Base-by-base conservation (phyloP, 306 rosid species). In the Bauhinia variegata region DNA sequence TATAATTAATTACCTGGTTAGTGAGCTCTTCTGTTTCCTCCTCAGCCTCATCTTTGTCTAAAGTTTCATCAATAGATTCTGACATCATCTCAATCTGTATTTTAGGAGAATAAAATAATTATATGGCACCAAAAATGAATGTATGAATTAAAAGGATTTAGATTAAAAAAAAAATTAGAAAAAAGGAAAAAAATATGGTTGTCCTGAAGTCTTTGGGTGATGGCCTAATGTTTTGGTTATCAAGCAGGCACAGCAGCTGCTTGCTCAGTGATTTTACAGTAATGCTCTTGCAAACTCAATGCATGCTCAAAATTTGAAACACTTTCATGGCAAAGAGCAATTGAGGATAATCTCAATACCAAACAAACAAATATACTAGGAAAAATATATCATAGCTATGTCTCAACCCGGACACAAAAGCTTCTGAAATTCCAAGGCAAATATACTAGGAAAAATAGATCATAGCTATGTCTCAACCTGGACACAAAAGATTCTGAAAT, bases 11-110 rank as follows among this genome's bases (percentile, higher is more conserved):
- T 9, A 89, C 98, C 98, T 92, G 98, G 82, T 89, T 89, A 28
- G 98, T 92, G 63, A 92, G 98, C 74, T 92, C 96, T 73, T 92
- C 98, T 11, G 98, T 87, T 83, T 89, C 98, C 83, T 92, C 98
- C 75, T 92, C 98, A 0, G 98, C 98, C 81, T 92, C 98, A 70
- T 92, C 98, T 75, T 89, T 92, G 84, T 92, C 98, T 70, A 92
- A 75, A 70, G 98, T 88, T 82, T 92, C 98, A 68, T 92, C 98
- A 37, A 92, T 92, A 59, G 98, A 81, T 82, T 89, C 98, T 46
- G 98, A 89, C 96, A 92, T 89, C 96, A 92, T 92, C 82, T 92
- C 98, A 76, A 88, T 92, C 98, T 92, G 89, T 77, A 86, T 17
- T 17, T 57, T 48, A 62, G 1, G 38, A 75, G 7, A 59, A 36